Conservation (phyloP, 78 protist genomes). For the slime mould (Dictyostelium discoideum) region DNA sequence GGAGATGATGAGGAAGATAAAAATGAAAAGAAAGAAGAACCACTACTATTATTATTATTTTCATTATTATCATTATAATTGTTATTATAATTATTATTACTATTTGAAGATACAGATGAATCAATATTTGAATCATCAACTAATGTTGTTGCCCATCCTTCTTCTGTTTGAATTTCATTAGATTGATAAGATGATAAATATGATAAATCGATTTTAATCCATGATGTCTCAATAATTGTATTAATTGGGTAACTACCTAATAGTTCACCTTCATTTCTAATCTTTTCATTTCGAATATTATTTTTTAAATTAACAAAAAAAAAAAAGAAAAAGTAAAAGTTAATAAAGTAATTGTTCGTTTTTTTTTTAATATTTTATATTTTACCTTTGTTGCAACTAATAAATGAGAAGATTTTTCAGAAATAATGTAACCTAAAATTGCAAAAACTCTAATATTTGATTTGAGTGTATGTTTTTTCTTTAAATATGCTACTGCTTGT, state of each 20-base stretch:
- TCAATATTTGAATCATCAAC: neutral
- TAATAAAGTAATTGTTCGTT: too few relatives aligned
- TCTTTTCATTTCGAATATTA: neutral
- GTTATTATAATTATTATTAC: neutral
- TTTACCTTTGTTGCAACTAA: constrained; percentile 59
- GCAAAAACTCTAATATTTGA: constrained; percentile 57
- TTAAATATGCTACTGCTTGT: constrained; percentile 53
- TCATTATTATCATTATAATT: neutral
- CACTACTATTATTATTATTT: neutral
- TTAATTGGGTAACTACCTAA: constrained; percentile 39
- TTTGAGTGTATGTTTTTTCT: constrained; percentile 61
- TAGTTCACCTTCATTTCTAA: constrained; percentile 64
- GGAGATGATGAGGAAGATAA: constrained; percentile 2
- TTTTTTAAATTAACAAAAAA: too few relatives aligned
- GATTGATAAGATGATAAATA: constrained; percentile 43
- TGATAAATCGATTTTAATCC: constrained; percentile 71
- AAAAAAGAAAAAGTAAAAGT: too few relatives aligned
- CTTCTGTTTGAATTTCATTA: constrained; percentile 24
- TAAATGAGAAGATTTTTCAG: constrained; percentile 40
- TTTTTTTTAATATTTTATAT: neutral
- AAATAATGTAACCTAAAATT: constrained; percentile 44
- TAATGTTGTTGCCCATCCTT: constrained; percentile 17
- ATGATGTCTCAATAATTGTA: constrained; percentile 23
- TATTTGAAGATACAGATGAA: neutral
- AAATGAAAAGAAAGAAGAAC: neutral